Evolutionary conservation across 805 yeast species (phyloP).

Genomic region (Lachancea nothofagi): DNA sequence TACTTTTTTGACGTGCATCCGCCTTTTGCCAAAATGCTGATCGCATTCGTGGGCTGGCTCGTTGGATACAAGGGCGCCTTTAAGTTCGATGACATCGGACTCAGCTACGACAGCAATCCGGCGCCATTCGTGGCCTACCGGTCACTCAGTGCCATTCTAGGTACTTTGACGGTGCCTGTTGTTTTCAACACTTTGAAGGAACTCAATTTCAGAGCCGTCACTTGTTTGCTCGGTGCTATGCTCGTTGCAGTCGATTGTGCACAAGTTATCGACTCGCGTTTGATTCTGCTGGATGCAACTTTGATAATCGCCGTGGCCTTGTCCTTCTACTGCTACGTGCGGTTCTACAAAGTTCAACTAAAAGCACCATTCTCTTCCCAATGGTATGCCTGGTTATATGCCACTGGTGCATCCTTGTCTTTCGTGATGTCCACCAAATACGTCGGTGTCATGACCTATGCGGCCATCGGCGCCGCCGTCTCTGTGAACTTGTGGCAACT

Average conservation of each 20-base stretch:
- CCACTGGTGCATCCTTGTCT: slow-evolving; percentile 82
- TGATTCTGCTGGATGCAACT: slow-evolving; percentile 88
- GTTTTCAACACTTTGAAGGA: slow-evolving; percentile 84
- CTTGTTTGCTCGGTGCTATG: slow-evolving; percentile 70
- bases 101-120: slow-evolving; percentile 65
- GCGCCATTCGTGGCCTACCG: slow-evolving; percentile 87
- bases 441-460: slow-evolving; percentile 90
- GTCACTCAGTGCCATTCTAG: slow-evolving; percentile 71
- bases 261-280: slow-evolving; percentile 82
- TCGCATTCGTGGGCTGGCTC: slow-evolving; percentile 84
- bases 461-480: slow-evolving; percentile 84
- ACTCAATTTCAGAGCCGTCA: slow-evolving; percentile 68
- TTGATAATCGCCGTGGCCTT: slow-evolving; percentile 77
- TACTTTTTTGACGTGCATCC: slow-evolving; percentile 97
- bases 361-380: slow-evolving; percentile 53
- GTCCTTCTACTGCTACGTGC: slow-evolving; percentile 71
- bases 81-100: slow-evolving; percentile 87
- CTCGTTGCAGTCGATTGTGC: slow-evolving; percentile 85
- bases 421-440: slow-evolving; percentile 93
- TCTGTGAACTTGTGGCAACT: slow-evolving; percentile 81
- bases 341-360: slow-evolving; percentile 65
- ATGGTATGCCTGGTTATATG: slow-evolving; percentile 86
- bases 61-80: slow-evolving; percentile 89
- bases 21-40: slow-evolving; percentile 90
- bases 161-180: slow-evolving; percentile 75